phyloP scores from a whole-genome alignment of 2,329 filamentous ascomycete genomes.

The Talaromyces sp. region DNA sequence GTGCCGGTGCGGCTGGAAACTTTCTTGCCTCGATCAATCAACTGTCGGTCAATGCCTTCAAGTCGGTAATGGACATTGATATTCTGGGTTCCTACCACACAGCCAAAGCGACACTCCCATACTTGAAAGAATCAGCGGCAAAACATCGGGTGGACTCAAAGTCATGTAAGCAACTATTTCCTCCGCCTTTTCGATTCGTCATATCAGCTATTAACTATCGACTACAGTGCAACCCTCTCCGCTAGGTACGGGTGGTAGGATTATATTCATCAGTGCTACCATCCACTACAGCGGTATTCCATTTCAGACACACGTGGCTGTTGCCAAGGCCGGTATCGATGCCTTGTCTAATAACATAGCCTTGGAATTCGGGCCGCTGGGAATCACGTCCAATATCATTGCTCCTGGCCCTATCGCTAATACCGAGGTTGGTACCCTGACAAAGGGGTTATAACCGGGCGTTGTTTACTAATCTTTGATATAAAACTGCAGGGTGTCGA shows the following conservation, averaged over 20 bases:
- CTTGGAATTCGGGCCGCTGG: slow-evolving; percentile 83
- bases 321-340: slow-evolving; percentile 88
- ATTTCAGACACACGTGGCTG: slow-evolving; percentile 81
- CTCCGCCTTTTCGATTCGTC: neutral
- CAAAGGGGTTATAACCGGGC: neutral
- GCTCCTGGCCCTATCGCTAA: slow-evolving; percentile 78
- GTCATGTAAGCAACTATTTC: slow-evolving; percentile 29
- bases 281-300: slow-evolving; percentile 86
- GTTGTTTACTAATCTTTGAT: neutral
- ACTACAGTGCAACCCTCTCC: slow-evolving; percentile 28
- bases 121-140: slow-evolving; percentile 68
- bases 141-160: slow-evolving; percentile 57
- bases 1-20: slow-evolving; percentile 91
- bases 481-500: slow-evolving; percentile 51
- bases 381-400: slow-evolving; percentile 82
- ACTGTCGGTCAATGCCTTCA: slow-evolving; percentile 85
- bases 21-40: slow-evolving; percentile 82
- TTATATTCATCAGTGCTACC: slow-evolving; percentile 84
- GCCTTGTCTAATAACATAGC: slow-evolving; percentile 72
- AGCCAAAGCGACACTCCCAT: slow-evolving; percentile 80
- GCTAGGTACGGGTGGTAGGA: slow-evolving; percentile 65
- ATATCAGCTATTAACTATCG: neutral
- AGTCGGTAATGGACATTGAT: slow-evolving; percentile 93
- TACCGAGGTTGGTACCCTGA: slow-evolving; percentile 54
- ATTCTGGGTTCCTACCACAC: slow-evolving; percentile 92